Evolutionary conservation across 202 grass and related monocot genomes (phyloP), one percentile per base, ranked within the genome.

Genomic region (Eragrostis tef): DNA sequence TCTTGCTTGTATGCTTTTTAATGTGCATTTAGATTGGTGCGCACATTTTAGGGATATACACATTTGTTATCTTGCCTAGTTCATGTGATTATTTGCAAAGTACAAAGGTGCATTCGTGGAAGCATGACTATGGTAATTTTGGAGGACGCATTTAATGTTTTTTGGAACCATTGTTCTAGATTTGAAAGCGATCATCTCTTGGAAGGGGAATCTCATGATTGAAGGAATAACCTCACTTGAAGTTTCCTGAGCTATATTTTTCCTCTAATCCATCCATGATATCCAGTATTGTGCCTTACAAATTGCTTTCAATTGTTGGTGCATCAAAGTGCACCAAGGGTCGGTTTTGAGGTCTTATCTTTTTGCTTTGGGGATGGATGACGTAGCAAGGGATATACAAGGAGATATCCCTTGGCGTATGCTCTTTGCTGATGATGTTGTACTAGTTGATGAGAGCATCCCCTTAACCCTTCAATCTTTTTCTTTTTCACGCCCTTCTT

Each of bases 1-100:
- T 39, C 29, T 41, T 67, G 19, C 26, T 51, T 7, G 11, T 49
- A 78, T 21, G 31, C 68, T 52, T 73, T 42, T 27, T 9, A 75
- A 81, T 62, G 31, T 41, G 36, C 31, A 45, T 81, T 44, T 63
- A 79, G 65, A 66, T 60, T 81, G 48, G 60, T 76, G 63, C 13
- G 48, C 13, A 15, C 11, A 70, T 70, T 19, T 31, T 52, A 53
- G 69, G 66, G 43, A 77, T 16, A 62, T 81, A 56, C 17, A 48
- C 8, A 10, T 43, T 62, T 69, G 49, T 54, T 14, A 49, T 78
- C 60, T 64, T 78, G 7, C 47, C 63, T 29, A 13, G 59, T 47
- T 73, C 2, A 36, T 65, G 59, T 65, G 56, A 71, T 66, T 77
- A 73, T 20, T 75, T 67, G 48, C 25, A 48, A 4, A 19, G 6